Evolutionary conservation across 2,329 filamentous ascomycete genomes (phyloP), one percentile per base, ranked within the genome.

Genomic region (Cytospora leucostoma): DNA sequence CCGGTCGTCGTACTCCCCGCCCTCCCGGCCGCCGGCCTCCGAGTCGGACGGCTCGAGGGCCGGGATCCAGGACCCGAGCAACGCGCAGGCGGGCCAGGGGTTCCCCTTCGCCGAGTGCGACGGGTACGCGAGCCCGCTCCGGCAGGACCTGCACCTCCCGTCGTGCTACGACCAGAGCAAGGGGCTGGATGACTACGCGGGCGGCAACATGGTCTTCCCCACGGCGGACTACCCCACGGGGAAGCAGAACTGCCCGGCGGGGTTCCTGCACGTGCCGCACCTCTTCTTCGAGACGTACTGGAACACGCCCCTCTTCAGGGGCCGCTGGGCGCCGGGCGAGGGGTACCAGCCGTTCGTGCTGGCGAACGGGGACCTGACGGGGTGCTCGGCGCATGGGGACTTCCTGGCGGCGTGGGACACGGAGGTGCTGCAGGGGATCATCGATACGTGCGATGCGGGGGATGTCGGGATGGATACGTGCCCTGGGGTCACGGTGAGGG

Each of bases 371-470:
- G 89, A 93, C 63, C 78, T 81, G 21, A 90, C 89, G 12, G 90
- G 89, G 62, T 91, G 84, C 77, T 85, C 85, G 69, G 82, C 83
- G 65, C 89, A 92, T 75, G 88, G 82, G 55, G 89, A 93, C 74
- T 92, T 93, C 77, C 75, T 90, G 67, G 85, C 89, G 66, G 89
- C 84, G 17, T 93, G 90, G 90, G 85, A 92, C 68, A 79, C 84
- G 66, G 74, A 78, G 34, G 80, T 82, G 53, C 85, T 91, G 56
- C 86, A 89, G 74, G 79, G 83, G 65, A 88, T 90, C 67, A 86
- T 91, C 68, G 80, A 89, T 71, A 84, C 79, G 57, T 92, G 90
- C 78, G 78, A 87, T 69, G 83, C 82, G 53, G 82, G 85, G 56
- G 82, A 82, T 63, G 67, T 71, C 7, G 85, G 84, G 56, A 87